These are phyloP conservation scores for Globisporangium lucens DNA, from an alignment of 352 stramenopile genomes.

Conservation along the genomic window DNA sequence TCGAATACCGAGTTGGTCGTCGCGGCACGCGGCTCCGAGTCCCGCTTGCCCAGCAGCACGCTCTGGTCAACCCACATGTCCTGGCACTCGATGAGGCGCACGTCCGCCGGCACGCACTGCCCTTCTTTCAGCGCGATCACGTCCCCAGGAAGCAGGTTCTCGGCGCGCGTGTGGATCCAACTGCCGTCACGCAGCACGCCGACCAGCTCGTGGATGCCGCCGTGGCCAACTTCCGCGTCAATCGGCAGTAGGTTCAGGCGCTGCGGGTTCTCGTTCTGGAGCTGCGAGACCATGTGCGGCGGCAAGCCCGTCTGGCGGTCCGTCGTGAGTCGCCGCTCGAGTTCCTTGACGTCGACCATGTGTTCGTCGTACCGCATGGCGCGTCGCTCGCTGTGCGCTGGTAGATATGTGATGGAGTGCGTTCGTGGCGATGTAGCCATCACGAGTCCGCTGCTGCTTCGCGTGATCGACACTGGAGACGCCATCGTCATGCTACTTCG, in stretches of 20 bases:
- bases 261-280: slow-evolving; percentile 25
- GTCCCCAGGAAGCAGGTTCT: slow-evolving; percentile 47
- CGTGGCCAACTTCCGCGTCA: slow-evolving; percentile 41
- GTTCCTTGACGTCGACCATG: slow-evolving; percentile 38
- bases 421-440: not conserved
- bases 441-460: not conserved
- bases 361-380: slow-evolving; percentile 44
- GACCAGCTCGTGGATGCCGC: slow-evolving; percentile 53
- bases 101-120: slow-evolving; percentile 50
- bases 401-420: not conserved
- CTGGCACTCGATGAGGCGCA: slow-evolving; percentile 46
- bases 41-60: slow-evolving; percentile 26
- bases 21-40: slow-evolving; percentile 23
- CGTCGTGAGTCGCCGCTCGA: slow-evolving; percentile 40
- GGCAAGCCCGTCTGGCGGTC: slow-evolving; percentile 28
- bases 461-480: not conserved
- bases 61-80: slow-evolving; percentile 46
- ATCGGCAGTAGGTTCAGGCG: slow-evolving; percentile 44
- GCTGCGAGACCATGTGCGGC: slow-evolving; percentile 23
- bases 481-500: not conserved
- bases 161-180: slow-evolving; percentile 56
- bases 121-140: slow-evolving; percentile 45
- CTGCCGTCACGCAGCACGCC: slow-evolving; percentile 46
- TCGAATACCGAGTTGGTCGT: slow-evolving; percentile 47
- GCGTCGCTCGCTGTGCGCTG: not conserved